Evolutionary conservation across 2,329 filamentous ascomycete genomes (phyloP).

Genomic region (Curvularia sp.): DNA sequence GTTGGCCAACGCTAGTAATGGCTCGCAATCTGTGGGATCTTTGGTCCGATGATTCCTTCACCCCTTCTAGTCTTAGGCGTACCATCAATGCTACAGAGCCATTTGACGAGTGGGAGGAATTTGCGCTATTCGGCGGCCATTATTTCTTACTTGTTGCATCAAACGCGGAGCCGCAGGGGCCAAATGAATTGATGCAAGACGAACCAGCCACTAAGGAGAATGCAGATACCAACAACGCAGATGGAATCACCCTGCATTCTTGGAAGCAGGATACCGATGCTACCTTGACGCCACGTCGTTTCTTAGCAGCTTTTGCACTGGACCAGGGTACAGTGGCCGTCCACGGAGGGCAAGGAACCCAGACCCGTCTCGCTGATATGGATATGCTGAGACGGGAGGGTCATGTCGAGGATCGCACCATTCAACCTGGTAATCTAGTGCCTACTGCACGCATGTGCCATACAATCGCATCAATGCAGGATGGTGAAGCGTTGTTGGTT

Average conservation of each 20-base stretch:
- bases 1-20: conserved; percentile 69
- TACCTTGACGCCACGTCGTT: conserved; percentile 46
- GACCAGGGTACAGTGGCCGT: conserved; percentile 44
- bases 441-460: conserved; percentile 69
- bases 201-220: conserved; percentile 10
- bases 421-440: conserved; percentile 43
- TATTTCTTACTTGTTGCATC: conserved; percentile 79
- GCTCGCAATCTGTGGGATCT: conserved; percentile 77
- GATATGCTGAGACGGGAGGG: conserved; percentile 46
- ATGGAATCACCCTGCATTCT: conserved; percentile 26
- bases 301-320: conserved; percentile 49
- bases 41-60: conserved; percentile 74
- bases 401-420: conserved; percentile 24
- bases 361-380: conserved; percentile 57
- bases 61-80: conserved; percentile 65
- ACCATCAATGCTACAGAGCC: conserved; percentile 75
- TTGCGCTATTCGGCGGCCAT: conserved; percentile 82
- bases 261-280: conserved; percentile 17
- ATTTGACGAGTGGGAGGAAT: conserved; percentile 97
- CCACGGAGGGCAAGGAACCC: conserved; percentile 56
- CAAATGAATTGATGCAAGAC: conserved; percentile 16
- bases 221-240: conserved; percentile 12
- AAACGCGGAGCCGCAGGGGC: conserved; percentile 41
- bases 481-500: conserved; percentile 67
- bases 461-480: conserved; percentile 71